Evolutionary conservation across 75 land plant species (phyloP).

Genomic region (Selaginella moellendorffii): DNA sequence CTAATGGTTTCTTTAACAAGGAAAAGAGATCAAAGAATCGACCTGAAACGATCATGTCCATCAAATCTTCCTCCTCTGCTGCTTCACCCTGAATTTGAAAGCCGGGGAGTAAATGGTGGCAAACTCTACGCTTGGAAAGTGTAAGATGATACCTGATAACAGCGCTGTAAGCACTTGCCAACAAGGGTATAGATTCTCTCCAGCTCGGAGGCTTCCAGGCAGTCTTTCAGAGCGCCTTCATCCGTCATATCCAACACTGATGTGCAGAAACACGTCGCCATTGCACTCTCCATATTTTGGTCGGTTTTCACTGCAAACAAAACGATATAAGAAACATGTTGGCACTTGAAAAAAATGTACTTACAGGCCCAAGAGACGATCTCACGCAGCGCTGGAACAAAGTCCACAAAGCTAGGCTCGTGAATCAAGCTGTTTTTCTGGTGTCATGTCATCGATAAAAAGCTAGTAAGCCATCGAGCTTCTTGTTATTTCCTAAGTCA

Average conservation of each 20-base stretch:
- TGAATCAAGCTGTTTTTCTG: conserved; percentile 33
- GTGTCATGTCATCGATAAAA: conserved; percentile 23
- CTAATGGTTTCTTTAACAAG: neutral
- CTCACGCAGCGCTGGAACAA: conserved; percentile 39
- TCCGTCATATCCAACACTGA: conserved; percentile 48
- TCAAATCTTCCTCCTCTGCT: conserved; percentile 23
- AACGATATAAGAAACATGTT: neutral
- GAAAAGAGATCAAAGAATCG: neutral
- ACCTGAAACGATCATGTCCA: conserved; percentile 25
- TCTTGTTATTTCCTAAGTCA: conserved; percentile 10
- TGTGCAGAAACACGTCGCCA: conserved; percentile 57
- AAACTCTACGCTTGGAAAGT: too few relatives aligned
- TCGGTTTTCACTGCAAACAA: conserved; percentile 20
- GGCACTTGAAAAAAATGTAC: neutral
- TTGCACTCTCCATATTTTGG: conserved; percentile 35
- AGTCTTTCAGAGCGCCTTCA: conserved; percentile 36
- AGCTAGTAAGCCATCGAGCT: neutral
- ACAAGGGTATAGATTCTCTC: conserved; percentile 32
- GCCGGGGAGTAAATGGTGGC: neutral
- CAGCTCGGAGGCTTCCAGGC: conserved; percentile 18
- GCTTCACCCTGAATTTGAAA: conserved; percentile 13
- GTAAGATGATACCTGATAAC: conserved; percentile 47
- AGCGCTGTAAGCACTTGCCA: conserved; percentile 31
- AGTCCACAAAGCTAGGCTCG: conserved; percentile 22
- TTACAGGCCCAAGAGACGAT: conserved; percentile 57